Percentiles rank a stretch among this genome's conserved stretches.
Evolutionary conservation across 2,329 filamentous ascomycete genomes (phyloP).

Genomic region (Alternaria sp.): DNA sequence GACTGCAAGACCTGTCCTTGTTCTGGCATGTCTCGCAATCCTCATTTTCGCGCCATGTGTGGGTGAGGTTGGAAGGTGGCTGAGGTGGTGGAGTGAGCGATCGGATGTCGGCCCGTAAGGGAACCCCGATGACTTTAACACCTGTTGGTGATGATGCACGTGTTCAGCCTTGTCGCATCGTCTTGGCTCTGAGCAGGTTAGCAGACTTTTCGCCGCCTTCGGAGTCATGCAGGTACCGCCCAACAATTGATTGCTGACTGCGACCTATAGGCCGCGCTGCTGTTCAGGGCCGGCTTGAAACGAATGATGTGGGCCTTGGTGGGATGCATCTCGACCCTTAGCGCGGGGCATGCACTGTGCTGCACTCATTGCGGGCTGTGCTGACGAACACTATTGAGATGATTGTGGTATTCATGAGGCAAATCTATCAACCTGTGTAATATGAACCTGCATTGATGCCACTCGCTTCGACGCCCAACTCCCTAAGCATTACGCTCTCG

Average conservation of each 20-base stretch:
- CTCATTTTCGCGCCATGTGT: conserved; percentile 43
- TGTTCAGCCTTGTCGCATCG: conserved; percentile 23
- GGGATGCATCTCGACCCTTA: conserved; percentile 1
- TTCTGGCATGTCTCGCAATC: conserved; percentile 45
- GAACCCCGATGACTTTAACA: conserved; percentile 14
- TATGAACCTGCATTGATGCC: not conserved
- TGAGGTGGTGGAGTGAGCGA: conserved; percentile 21
- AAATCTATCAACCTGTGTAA: conserved; percentile 1
- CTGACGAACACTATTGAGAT: not conserved
- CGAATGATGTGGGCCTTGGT: conserved; percentile 8
- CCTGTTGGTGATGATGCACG: conserved; percentile 9
- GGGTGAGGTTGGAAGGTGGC: conserved; percentile 20
- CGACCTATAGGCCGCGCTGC: not conserved
- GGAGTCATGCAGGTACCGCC: conserved; percentile 32
- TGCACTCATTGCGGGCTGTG: not conserved
- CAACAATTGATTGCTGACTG: conserved; percentile 7
- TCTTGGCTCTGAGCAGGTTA: conserved; percentile 11
- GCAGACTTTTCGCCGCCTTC: conserved; percentile 26
- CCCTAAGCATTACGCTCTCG: not conserved
- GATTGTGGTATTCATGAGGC: not conserved
- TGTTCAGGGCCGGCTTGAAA: conserved; percentile 2
- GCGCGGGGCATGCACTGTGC: conserved; percentile 2
- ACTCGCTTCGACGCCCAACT: conserved; percentile 3
- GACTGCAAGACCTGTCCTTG: conserved; percentile 46
- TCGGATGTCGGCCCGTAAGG: conserved; percentile 28